A percentile compares a stretch with the other conserved stretches of the same genome.
Evolutionary conservation across 345 rosid genomes (phyloP).

Genomic region (Euclidium syriacum): DNA sequence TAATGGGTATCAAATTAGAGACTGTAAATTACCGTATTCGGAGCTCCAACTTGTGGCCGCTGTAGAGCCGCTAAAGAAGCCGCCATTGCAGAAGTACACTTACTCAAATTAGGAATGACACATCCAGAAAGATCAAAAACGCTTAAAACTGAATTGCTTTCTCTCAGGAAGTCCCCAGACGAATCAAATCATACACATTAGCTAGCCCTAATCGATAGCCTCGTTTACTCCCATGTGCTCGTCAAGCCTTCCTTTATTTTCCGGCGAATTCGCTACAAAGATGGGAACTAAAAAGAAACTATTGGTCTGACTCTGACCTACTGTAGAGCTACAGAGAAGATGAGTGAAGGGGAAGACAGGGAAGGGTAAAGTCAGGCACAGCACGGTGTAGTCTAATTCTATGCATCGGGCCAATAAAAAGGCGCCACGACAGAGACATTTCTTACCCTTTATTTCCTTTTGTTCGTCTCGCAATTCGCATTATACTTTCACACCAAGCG

Average conservation of each 20-base stretch:
- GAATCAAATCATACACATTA: constrained; percentile 10
- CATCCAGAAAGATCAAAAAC: neutral
- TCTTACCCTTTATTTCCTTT: neutral
- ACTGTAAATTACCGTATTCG: constrained; percentile 56
- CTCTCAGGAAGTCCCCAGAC: neutral
- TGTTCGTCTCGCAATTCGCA: neutral
- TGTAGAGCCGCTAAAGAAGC: constrained; percentile 69
- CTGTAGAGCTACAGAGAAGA: constrained; percentile 20
- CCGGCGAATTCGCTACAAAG: constrained; percentile 1
- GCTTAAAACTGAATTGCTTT: neutral
- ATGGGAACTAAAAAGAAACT: neutral
- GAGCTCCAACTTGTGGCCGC: constrained; percentile 56
- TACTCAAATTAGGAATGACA: neutral
- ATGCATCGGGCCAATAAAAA: constrained; percentile 23
- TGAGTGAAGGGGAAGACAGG: constrained; percentile 22
- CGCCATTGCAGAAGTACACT: constrained; percentile 50
- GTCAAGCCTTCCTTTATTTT: neutral
- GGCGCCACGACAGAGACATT: constrained; percentile 25
- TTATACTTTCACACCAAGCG: neutral
- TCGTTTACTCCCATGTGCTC: neutral
- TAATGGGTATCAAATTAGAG: neutral
- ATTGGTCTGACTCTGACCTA: constrained; percentile 49
- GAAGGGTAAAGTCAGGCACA: constrained; percentile 5
- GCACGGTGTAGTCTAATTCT: constrained; percentile 26
- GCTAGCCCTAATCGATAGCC: constrained; percentile 17